Percentiles rank a stretch among this genome's conserved stretches.
Conservation (phyloP, 768 basidiomycete species). For the Serendipita indica region DNA sequence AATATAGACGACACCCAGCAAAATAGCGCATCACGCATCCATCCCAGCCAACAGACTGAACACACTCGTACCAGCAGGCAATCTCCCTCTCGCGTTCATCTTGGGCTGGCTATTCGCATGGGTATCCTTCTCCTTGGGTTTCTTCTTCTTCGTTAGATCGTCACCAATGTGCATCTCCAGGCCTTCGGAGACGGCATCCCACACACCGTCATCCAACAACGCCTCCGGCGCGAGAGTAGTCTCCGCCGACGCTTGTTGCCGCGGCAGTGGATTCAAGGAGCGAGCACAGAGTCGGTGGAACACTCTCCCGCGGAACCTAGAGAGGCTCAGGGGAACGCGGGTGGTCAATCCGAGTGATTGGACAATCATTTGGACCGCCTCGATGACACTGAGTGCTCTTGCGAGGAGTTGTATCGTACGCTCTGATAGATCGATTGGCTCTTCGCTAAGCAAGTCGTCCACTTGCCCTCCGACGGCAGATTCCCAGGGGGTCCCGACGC, state of each 20-base stretch:
- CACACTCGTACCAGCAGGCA: background rate
- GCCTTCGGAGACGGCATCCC: background rate
- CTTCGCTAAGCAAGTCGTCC: no score
- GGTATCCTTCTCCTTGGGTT: constrained; percentile 1
- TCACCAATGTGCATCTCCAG: background rate
- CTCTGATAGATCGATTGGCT: background rate
- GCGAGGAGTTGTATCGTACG: constrained; percentile 2
- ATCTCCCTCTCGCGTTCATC: background rate
- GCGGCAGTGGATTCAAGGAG: background rate
- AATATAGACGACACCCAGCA: no score
- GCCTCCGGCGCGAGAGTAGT: background rate
- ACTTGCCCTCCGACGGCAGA: background rate
- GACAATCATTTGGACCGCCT: background rate
- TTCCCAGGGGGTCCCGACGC: background rate
- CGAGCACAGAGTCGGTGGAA: background rate
- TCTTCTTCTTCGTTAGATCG: background rate
- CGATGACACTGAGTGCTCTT: background rate
- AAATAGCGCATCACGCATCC: no score
- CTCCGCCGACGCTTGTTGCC: background rate
- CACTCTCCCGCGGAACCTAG: background rate
- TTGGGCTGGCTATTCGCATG: background rate
- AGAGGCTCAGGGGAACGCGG: background rate
- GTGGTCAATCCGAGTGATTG: background rate
- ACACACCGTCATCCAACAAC: background rate
- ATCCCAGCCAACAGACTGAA: background rate